Evolutionary conservation across 352 stramenopile species (phyloP).

Genomic region (Phytophthora nicotianae): DNA sequence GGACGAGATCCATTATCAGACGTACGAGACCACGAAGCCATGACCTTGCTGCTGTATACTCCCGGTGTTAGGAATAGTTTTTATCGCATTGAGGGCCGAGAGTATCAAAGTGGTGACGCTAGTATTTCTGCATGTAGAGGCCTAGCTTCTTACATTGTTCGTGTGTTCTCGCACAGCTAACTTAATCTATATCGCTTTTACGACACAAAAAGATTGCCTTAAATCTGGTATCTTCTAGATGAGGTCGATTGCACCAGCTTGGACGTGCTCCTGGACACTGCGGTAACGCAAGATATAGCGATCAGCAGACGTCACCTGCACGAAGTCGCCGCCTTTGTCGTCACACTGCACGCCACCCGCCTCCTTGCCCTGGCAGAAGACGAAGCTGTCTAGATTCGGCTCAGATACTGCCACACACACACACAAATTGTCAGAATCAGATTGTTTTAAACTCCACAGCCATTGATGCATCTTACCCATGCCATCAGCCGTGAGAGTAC

Average conservation of each 20-base stretch:
- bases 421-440: constrained; percentile 5
- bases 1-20: constrained; percentile 22
- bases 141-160: constrained; percentile 20
- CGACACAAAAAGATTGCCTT: neutral
- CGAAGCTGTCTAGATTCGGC: constrained; percentile 79
- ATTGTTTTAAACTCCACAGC: neutral
- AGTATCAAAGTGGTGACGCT: constrained; percentile 8
- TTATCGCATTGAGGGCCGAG: constrained; percentile 14
- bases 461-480: constrained; percentile 53
- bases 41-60: neutral
- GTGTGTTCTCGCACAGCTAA: constrained; percentile 40
- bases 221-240: constrained; percentile 27
- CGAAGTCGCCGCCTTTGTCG: constrained; percentile 68
- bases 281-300: constrained; percentile 81
- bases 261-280: constrained; percentile 58
- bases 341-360: constrained; percentile 68
- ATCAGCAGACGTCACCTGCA: constrained; percentile 63
- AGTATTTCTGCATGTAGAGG: constrained; percentile 25
- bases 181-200: constrained; percentile 42
- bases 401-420: constrained; percentile 50
- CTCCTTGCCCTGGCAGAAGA: constrained; percentile 79
- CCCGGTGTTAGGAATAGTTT: constrained; percentile 28
- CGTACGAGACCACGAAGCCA: constrained; percentile 21
- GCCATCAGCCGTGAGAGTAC: constrained; percentile 53
- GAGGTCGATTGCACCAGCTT: constrained; percentile 60